Evolutionary conservation across 805 yeast species (phyloP), one percentile per base, ranked within the genome.

Genomic region (Wickerhamomyces pijperi): DNA sequence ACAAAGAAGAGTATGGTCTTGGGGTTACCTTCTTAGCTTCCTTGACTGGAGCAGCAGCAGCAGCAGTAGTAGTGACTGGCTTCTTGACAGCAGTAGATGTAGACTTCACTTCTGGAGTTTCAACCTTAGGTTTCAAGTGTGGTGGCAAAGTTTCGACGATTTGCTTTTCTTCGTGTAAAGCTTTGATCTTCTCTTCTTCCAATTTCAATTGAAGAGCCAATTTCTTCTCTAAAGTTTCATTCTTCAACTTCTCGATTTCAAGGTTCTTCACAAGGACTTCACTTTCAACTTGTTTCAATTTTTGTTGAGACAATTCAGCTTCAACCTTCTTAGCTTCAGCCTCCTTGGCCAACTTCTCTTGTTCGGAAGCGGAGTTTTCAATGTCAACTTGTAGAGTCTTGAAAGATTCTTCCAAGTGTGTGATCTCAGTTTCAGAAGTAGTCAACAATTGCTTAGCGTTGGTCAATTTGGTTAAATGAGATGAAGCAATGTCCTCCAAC

Each of bases 381-480:
- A 61, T 55, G 16, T 58, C 61, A 21, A 45, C 42, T 36, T 61
- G 60, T 35, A 60, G 56, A 29, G 54, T 56, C 13, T 47, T 59
- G 36, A 61, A 58, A n/a, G 53, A 51, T 11, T 46, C 53, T 42
- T 58, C 58, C 38, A 73, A 58, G 32, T 55, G 49, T 13, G 60
- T 63, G 32, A 63, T 61, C 50, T 72, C 66, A 18, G 50, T 48
- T 39, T 63, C 58, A 41, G 73, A 67, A 32, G 65, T 65, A 29
- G 64, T 68, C 21, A 74, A 50, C 46, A 68, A 63, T 15, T 56
- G 53, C 32, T 51, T 46, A 18, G 68, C 68, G 44, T 61, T 62
- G 35, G 70, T 73, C 32, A 60, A 60, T 47, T 76, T 68, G 42
- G 60, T 56, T 20, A 58, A 50, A 45, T 72, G 72, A 33, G 70